Percentiles rank a stretch among this genome's conserved stretches.
Conservation (phyloP, 2,329 filamentous ascomycete species). For the Aspergillus tanneri region DNA sequence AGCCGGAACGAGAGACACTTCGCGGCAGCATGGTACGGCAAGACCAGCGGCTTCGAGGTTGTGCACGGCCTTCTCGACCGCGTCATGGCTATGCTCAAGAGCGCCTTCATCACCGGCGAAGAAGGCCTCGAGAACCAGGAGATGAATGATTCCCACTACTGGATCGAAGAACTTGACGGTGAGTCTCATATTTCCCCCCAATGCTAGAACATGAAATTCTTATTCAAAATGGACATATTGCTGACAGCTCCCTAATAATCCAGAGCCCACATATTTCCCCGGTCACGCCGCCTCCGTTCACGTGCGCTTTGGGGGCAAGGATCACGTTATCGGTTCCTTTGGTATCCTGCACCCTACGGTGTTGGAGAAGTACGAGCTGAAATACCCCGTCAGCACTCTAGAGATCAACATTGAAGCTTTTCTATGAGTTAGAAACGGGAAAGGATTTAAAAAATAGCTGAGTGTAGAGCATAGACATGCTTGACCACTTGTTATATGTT, state of each 20-base stretch:
- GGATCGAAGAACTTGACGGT: constrained; percentile 88
- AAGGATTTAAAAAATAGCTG: background rate
- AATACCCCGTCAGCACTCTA: constrained; percentile 87
- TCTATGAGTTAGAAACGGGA: constrained; percentile 54
- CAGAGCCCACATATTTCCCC: constrained; percentile 82
- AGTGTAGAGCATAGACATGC: constrained; percentile 1
- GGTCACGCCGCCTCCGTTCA: constrained; percentile 86
- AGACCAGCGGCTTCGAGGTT: constrained; percentile 89
- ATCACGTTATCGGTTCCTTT: constrained; percentile 78
- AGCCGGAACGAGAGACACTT: constrained; percentile 92
- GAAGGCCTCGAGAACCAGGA: constrained; percentile 64
- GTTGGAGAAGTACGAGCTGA: constrained; percentile 88
- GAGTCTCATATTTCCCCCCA: constrained; percentile 29
- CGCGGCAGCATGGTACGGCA: constrained; percentile 93
- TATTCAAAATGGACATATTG: background rate
- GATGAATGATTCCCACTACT: constrained; percentile 70
- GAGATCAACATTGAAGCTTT: constrained; percentile 95
- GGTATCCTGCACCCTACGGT: constrained; percentile 93
- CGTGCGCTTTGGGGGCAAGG: constrained; percentile 70
- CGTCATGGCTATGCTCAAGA: constrained; percentile 86
- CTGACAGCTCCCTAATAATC: constrained; percentile 4
- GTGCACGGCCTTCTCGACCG: constrained; percentile 93
- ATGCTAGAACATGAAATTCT: background rate
- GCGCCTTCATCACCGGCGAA: constrained; percentile 73
- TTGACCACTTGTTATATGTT: background rate